Conservation (phyloP, 768 basidiomycete species). For the Sporobolomyces pararoseus region DNA sequence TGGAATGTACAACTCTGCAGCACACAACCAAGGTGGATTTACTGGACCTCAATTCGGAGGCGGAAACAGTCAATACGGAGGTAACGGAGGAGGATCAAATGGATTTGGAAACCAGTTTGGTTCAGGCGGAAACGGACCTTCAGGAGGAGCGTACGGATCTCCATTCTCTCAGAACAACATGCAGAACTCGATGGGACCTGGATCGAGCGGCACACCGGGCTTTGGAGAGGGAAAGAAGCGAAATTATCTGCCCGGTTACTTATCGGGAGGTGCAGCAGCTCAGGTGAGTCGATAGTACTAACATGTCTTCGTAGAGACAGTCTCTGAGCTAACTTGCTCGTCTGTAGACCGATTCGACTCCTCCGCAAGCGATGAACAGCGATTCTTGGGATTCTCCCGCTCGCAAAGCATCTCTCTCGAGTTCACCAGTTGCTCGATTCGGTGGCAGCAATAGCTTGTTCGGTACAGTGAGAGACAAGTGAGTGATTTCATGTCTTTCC, state of each 20-base stretch:
- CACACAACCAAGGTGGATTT: constrained; percentile 1
- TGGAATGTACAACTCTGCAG: not conserved
- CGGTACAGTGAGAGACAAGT: constrained; percentile 16
- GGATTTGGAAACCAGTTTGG: constrained; percentile 24
- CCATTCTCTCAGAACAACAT: constrained; percentile 10
- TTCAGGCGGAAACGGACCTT: not conserved
- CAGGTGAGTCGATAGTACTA: constrained; percentile 19
- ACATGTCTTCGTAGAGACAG: not conserved
- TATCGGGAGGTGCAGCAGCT: constrained; percentile 15
- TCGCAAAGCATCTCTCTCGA: constrained; percentile 20
- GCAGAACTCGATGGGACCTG: constrained; percentile 14
- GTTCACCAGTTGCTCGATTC: constrained; percentile 32
- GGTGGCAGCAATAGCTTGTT: constrained; percentile 30
- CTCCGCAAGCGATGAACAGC: constrained; percentile 21
- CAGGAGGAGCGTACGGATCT: constrained; percentile 13
- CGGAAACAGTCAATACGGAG: constrained; percentile 1
- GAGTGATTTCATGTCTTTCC: not conserved
- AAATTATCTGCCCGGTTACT: constrained; percentile 35
- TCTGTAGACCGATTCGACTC: constrained; percentile 31
- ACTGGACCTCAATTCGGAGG: constrained; percentile 33
- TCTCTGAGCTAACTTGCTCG: not conserved
- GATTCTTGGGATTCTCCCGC: constrained; percentile 37
- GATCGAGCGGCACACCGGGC: constrained; percentile 9
- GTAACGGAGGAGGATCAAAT: not conserved
- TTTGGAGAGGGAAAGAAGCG: constrained; percentile 27